Base-by-base conservation (phyloP, 495 filamentous ascomycete species). In the Hypoxylon lenormandii region DNA sequence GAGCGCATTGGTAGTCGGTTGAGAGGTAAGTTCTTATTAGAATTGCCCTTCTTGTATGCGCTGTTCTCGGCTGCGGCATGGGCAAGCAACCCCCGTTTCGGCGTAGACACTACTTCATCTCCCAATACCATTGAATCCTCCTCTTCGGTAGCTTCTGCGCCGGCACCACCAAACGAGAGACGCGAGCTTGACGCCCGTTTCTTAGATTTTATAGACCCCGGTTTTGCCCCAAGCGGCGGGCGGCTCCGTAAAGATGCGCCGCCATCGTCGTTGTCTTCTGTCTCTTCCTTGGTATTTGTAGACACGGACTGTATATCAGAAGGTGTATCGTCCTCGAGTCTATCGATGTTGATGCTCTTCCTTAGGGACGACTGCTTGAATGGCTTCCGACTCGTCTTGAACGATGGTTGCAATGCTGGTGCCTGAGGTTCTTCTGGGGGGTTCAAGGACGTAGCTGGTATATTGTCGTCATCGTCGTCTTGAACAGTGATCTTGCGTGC, bases 81-180 rank as follows among this genome's bases (percentile, higher is more conserved):
- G 19, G 90, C 89, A 6, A 96, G 83, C 1, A 49, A 56, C 11
- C 81, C 80, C 74, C 91, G 90, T 77, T 91, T 97, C 0, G 90
- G 87, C 3, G 86, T 83, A 53, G 90, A 85, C 0, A 26, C 5
- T 26, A 88, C 80, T 63, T 87, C 85, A 28, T 83, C 81, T 45
- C 82, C 82, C 37, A 75, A 26, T 18, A 75, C 48, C 60, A 75
- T 75, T 30, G 85, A 73, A 52, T 78, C 79, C 19, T 72, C 82
- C 0, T 85, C 85, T 16, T 82, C 83, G 11, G 80, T 85, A 49
- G 85, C 81, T 21, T 85, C 73, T 18, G 84, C 86, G 43, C 86
- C 85, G 18, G 85, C 86, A 0, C 87, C 82, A 3, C 88, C 90
- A 72, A 97, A 96, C 0, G 93, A 95, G 26, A 96, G 86, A 10